Percentiles rank a stretch among this genome's conserved stretches.
Conservation (phyloP, 2,329 filamentous ascomycete species). For the Xenoacremonium recifei region DNA sequence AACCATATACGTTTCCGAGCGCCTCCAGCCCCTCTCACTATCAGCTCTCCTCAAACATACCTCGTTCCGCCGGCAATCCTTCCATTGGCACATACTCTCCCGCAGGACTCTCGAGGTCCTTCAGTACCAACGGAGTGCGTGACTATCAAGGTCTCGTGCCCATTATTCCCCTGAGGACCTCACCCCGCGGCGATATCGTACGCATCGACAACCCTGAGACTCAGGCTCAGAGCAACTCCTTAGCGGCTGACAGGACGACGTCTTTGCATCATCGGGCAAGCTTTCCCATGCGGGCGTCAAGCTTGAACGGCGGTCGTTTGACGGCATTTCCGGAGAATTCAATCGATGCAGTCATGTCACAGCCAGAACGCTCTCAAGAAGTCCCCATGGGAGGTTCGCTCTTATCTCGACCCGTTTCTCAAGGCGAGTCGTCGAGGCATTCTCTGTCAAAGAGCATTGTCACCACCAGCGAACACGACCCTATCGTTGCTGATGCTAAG, state of each 20-base stretch:
- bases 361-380: slow-evolving; percentile 5
- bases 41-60: slow-evolving; percentile 5
- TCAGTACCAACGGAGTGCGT: slow-evolving; percentile 8
- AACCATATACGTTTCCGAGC: slow-evolving; percentile 13
- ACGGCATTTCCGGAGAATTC: slow-evolving; percentile 20
- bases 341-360: slow-evolving; percentile 27
- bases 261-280: not conserved
- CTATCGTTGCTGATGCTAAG: slow-evolving; percentile 14
- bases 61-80: slow-evolving; percentile 5
- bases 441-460: slow-evolving; percentile 21
- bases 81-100: slow-evolving; percentile 4
- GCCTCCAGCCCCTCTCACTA: slow-evolving; percentile 10
- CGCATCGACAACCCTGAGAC: slow-evolving; percentile 18
- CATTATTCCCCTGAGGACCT: slow-evolving; percentile 18
- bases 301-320: slow-evolving; percentile 20
- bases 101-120: not conserved
- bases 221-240: slow-evolving; percentile 2
- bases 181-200: slow-evolving; percentile 19
- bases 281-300: slow-evolving; percentile 25
- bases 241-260: not conserved
- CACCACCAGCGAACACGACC: slow-evolving; percentile 15
- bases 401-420: slow-evolving; percentile 7
- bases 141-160: slow-evolving; percentile 24
- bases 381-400: slow-evolving; percentile 5
- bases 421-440: slow-evolving; percentile 9